Percentiles rank a stretch among this genome's conserved stretches.
Conservation (phyloP, 2,329 filamentous ascomycete species). For the Fusarium penzigii region DNA sequence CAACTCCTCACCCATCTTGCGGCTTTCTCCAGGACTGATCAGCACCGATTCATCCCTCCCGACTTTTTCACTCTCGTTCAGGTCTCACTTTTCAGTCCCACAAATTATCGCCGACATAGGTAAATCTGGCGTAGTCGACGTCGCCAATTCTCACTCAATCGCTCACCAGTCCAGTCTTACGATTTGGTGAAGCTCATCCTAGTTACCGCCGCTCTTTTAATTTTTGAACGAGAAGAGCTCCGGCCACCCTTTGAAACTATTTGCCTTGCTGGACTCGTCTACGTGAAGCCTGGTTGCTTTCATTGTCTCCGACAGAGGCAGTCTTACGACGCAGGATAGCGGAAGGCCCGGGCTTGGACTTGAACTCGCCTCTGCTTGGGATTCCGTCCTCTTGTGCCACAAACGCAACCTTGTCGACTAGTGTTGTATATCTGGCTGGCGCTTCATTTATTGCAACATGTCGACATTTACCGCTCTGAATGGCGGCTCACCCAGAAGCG, state of each 20-base stretch:
- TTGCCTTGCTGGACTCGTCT: no score
- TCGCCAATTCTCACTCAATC: background rate
- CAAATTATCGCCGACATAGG: background rate
- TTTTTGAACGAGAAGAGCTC: no score
- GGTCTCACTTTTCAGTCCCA: background rate
- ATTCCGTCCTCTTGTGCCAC: background rate
- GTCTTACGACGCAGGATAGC: background rate
- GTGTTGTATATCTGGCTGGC: slow-evolving; percentile 1
- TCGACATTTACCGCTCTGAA: slow-evolving; percentile 55
- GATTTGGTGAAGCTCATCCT: background rate
- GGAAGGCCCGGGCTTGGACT: background rate
- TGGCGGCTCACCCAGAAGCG: slow-evolving; percentile 47
- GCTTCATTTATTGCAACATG: slow-evolving; percentile 37
- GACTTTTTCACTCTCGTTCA: background rate
- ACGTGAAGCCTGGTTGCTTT: background rate
- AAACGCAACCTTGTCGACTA: background rate
- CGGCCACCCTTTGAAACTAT: no score
- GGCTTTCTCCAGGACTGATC: background rate
- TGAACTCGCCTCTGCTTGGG: no score
- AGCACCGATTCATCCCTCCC: slow-evolving; percentile 9
- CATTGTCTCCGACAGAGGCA: background rate
- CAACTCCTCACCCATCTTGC: background rate
- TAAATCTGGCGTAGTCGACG: background rate
- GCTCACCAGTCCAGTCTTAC: background rate
- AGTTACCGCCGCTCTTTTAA: background rate